phyloP scores from a whole-genome alignment of 768 basidiomycete genomes.

The Aureoboletus auriporus region DNA sequence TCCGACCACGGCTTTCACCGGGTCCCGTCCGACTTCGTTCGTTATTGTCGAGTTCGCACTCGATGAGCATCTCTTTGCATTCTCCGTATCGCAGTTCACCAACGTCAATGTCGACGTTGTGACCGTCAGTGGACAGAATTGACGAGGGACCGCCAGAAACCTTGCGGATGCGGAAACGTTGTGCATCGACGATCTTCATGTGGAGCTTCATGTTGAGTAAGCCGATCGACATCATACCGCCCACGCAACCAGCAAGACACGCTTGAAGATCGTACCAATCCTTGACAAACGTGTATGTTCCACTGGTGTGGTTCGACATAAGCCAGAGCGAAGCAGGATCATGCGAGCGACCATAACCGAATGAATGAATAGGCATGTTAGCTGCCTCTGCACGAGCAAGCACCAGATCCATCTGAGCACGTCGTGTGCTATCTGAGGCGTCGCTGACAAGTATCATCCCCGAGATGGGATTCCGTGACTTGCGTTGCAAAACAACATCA shows the following conservation, averaged over 20 bases:
- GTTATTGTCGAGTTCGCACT: slow-evolving; percentile 80
- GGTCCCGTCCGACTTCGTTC: slow-evolving; percentile 34
- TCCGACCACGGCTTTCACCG: slow-evolving; percentile 15
- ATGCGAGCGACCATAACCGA: slow-evolving; percentile 95
- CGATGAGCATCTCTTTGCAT: slow-evolving; percentile 94
- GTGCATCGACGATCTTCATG: slow-evolving; percentile 86
- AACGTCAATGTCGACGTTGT: slow-evolving; percentile 92
- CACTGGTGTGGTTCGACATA: slow-evolving; percentile 96
- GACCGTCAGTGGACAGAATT: slow-evolving; percentile 87
- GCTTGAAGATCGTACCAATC: slow-evolving; percentile 96
- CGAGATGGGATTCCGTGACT: slow-evolving; percentile 83
- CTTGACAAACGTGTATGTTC: slow-evolving; percentile 96
- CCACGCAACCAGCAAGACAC: slow-evolving; percentile 90
- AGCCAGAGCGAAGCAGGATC: slow-evolving; percentile 98
- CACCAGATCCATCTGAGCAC: slow-evolving; percentile 97
- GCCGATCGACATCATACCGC: slow-evolving; percentile 96
- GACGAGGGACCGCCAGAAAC: slow-evolving; percentile 87
- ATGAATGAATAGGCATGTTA: slow-evolving; percentile 93
- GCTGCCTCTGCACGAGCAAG: slow-evolving; percentile 96
- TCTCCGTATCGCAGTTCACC: slow-evolving; percentile 96
- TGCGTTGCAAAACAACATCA: slow-evolving; percentile 92
- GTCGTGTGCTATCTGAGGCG: slow-evolving; percentile 84
- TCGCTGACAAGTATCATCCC: slow-evolving; percentile 94
- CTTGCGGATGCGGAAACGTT: slow-evolving; percentile 91
- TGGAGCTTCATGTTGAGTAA: slow-evolving; percentile 92